A percentile compares a stretch with the other conserved stretches of the same genome.
These are phyloP conservation scores for Suillus spraguei DNA, from an alignment of 768 basidiomycete species.

Conservation along the genomic window DNA sequence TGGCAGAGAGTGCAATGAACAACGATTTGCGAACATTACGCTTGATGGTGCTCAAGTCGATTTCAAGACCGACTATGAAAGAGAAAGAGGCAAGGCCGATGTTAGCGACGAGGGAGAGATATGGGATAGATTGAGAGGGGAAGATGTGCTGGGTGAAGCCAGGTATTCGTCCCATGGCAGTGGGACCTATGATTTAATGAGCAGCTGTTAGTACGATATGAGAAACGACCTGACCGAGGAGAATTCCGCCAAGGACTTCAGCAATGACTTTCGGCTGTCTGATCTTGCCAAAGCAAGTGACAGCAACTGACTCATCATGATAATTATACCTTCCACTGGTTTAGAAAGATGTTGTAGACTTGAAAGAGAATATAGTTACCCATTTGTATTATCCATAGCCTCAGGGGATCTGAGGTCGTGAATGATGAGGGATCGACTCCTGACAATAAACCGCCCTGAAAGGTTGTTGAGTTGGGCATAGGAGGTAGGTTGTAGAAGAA, in stretches of 20 bases:
- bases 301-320: slow-evolving; percentile 77
- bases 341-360: slow-evolving; percentile 2
- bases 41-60: slow-evolving; percentile 78
- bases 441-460: slow-evolving; percentile 71
- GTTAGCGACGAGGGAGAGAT: slow-evolving; percentile 84
- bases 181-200: slow-evolving; percentile 34
- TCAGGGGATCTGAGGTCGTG: slow-evolving; percentile 68
- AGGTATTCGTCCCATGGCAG: slow-evolving; percentile 79
- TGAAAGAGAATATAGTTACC: slow-evolving; percentile 46
- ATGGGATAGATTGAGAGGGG: slow-evolving; percentile 67
- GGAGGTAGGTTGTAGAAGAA: not conserved
- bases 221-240: slow-evolving; percentile 57
- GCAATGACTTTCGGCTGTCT: slow-evolving; percentile 87
- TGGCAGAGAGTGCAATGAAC: slow-evolving; percentile 77
- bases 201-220: slow-evolving; percentile 41
- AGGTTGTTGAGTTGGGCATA: not conserved
- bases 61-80: slow-evolving; percentile 94
- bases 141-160: slow-evolving; percentile 89
- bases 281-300: slow-evolving; percentile 70
- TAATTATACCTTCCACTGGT: slow-evolving; percentile 66
- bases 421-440: slow-evolving; percentile 74
- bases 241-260: slow-evolving; percentile 85
- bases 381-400: slow-evolving; percentile 79
- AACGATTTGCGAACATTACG: slow-evolving; percentile 69
- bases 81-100: slow-evolving; percentile 89